Conservation (phyloP, 2,329 filamentous ascomycete species). For the Monosporascus sp. region DNA sequence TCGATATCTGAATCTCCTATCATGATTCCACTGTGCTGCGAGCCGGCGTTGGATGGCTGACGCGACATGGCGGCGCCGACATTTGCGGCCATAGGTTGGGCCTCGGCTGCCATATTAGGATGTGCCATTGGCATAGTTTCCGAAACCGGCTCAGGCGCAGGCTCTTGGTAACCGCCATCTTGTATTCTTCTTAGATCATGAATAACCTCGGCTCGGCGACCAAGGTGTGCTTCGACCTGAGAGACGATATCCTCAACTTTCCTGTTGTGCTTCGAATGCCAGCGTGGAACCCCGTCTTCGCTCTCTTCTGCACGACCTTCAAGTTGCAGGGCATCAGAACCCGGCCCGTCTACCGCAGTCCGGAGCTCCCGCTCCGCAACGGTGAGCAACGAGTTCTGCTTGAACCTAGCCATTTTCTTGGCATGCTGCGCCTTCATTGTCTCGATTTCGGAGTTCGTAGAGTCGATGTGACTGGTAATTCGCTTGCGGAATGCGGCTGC, state of each 20-base stretch:
- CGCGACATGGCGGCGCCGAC: conserved; percentile 37
- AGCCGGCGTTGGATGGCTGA: conserved; percentile 48
- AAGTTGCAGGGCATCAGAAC: conserved; percentile 57
- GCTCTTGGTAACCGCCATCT: conserved; percentile 70
- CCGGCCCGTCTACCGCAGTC: conserved; percentile 54
- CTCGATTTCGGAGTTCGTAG: conserved; percentile 76
- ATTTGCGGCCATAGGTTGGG: conserved; percentile 13
- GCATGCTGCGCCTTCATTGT: conserved; percentile 77
- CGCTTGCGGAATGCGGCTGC: conserved; percentile 80
- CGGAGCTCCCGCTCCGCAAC: conserved; percentile 73
- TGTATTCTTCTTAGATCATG: conserved; percentile 66
- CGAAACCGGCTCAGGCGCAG: conserved; percentile 34
- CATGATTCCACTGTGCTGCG: conserved; percentile 50
- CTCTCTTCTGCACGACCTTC: conserved; percentile 50
- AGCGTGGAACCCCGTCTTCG: conserved; percentile 39
- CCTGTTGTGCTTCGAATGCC: conserved; percentile 39
- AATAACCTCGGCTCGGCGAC: conserved; percentile 59
- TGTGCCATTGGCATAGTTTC: conserved; percentile 25
- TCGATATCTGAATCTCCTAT: conserved; percentile 57
- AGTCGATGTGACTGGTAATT: conserved; percentile 64
- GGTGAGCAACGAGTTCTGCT: conserved; percentile 63
- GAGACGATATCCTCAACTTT: conserved; percentile 68
- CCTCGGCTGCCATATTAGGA: conserved; percentile 10
- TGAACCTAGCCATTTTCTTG: conserved; percentile 67
- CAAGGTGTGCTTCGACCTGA: conserved; percentile 67